A percentile compares a stretch with the other conserved stretches of the same genome.
Evolutionary conservation across 2,329 filamentous ascomycete species (phyloP).

Genomic region (Pezicula carpinea): DNA sequence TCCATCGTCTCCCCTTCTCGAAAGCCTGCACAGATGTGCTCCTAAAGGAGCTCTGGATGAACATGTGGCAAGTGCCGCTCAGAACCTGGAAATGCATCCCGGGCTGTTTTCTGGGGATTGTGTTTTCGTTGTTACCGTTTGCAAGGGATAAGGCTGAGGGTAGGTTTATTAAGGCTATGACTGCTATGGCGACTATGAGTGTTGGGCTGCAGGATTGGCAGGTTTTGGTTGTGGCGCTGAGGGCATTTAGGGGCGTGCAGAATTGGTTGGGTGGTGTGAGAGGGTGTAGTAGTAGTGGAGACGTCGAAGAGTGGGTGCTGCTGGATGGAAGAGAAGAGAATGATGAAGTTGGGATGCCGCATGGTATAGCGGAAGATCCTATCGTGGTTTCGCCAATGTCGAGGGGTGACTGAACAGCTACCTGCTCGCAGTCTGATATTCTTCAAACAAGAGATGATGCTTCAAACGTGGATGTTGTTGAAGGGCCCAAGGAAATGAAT

Average conservation of each 20-base stretch:
- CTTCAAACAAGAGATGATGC: no score
- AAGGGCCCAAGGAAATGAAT: no score
- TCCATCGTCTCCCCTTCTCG: slow-evolving; percentile 22
- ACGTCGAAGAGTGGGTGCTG: not conserved
- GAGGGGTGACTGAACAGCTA: no score
- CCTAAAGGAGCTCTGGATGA: slow-evolving; percentile 19
- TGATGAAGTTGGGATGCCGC: no score
- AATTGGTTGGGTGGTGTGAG: slow-evolving; percentile 20
- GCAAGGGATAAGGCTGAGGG: slow-evolving; percentile 21
- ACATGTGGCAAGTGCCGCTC: slow-evolving; percentile 22
- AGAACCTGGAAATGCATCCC: slow-evolving; percentile 27
- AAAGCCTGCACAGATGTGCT: slow-evolving; percentile 13
- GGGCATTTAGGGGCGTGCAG: slow-evolving; percentile 26
- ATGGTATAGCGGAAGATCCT: no score
- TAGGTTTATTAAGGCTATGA: slow-evolving; percentile 27
- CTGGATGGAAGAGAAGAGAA: no score
- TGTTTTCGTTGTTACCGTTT: slow-evolving; percentile 24
- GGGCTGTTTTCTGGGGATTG: slow-evolving; percentile 29
- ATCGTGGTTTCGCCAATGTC: no score
- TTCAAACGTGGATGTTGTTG: no score
- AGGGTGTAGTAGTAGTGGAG: not conserved
- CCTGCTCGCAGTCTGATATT: no score
- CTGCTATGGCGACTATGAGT: slow-evolving; percentile 24
- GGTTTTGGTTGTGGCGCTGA: slow-evolving; percentile 22
- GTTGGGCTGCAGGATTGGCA: slow-evolving; percentile 26